phyloP scores from a whole-genome alignment of 352 stramenopile genomes.

The Phytophthora fragariaefolia region DNA sequence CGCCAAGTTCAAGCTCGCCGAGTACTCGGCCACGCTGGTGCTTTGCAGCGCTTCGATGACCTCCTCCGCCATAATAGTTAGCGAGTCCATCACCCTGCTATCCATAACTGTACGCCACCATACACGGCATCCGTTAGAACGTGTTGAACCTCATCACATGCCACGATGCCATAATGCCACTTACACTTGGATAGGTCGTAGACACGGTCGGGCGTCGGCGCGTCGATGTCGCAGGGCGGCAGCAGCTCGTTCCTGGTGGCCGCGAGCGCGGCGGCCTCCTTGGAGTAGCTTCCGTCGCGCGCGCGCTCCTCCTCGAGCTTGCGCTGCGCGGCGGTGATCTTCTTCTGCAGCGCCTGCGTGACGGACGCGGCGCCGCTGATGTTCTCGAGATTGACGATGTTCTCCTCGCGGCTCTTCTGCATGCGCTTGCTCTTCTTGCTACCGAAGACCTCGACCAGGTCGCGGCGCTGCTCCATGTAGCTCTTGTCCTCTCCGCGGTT shows the following conservation, averaged over 20 bases:
- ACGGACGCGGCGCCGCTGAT: conserved; percentile 76
- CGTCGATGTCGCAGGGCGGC: conserved; percentile 75
- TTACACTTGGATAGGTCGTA: conserved; percentile 87
- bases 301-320: conserved; percentile 56
- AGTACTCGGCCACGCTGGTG: conserved; percentile 64
- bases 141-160: too few species aligned
- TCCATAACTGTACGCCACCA: conserved; percentile 59
- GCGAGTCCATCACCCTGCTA: conserved; percentile 70
- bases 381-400: conserved; percentile 80
- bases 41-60: conserved; percentile 67
- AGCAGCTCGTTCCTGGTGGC: conserved; percentile 70
- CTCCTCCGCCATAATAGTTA: conserved; percentile 80
- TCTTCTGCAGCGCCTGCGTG: conserved; percentile 77
- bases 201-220: conserved; percentile 74
- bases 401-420: conserved; percentile 84
- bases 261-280: conserved; percentile 58
- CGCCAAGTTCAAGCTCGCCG: conserved; percentile 49
- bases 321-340: conserved; percentile 64
- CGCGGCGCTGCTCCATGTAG: conserved; percentile 71
- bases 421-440: conserved; percentile 89
- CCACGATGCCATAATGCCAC: too few species aligned
- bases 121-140: conserved; percentile 6
- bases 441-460: conserved; percentile 82
- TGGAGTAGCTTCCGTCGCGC: conserved; percentile 61
- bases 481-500: conserved; percentile 64